Base-by-base conservation (phyloP, 169 alveolate genomes). In the Eimeria tenella region DNA sequence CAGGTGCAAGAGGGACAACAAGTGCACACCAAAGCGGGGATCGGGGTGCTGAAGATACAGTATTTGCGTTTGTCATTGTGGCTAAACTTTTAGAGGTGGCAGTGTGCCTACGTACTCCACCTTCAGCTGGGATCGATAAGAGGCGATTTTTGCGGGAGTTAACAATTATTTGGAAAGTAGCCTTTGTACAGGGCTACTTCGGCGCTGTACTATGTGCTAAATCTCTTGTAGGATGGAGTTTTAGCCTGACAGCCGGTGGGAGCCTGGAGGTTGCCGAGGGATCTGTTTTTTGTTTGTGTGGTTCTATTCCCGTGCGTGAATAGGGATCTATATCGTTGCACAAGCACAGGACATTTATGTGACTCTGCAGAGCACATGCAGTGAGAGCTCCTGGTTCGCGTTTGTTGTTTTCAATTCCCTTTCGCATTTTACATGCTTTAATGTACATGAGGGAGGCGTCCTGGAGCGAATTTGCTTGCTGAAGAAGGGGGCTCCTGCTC, bases 1-100 rank as follows among this genome's bases (percentile, higher is more conserved):
- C 50, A 6, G 68, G 86, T 50, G 70, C 86, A 52, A 77, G 68
- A 77, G 65, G 86, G 86, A 74, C 25, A 50, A 77, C 68, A 77
- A 71, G 86, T 52, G 68, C 50, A 52, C 86, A 77, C 52, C 50
- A 9, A 63, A 9, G 23, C 23, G 31, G 42, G 68, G 50, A 50
- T 53, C 86, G 68, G 86, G 68, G 68, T 52, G 86, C 70, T 49
- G 86, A 6, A 42, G 23, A 49, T 58, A 77, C 17, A 63, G 9
- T 15, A 58, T 52, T 52, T 77, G 65, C 86, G 86, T n/a, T 52
- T 15, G 5, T 77, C 50, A 63, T 77, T 77, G 70, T 19, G 50
- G 31, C 50, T 63, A 52, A 74, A 52, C 60, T 3, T 11, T 77
- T 31, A 13, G 19, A 49, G 86, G 68, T 52, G 68, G 82, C 25